phyloP scores from a whole-genome alignment of 2,329 filamentous ascomycete species.

The Epichloe bromicola region DNA sequence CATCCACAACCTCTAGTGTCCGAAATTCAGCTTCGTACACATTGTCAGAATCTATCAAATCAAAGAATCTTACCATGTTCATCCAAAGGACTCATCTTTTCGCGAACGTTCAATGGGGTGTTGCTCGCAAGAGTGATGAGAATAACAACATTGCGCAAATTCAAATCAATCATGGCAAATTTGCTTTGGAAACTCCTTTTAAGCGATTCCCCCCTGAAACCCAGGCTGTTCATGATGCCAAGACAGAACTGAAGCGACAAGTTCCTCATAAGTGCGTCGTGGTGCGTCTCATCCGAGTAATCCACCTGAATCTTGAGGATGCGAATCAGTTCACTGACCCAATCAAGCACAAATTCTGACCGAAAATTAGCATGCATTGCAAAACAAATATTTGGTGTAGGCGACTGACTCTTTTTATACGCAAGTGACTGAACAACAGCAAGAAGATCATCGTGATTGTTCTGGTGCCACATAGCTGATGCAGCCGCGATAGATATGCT shows the following conservation, averaged over 20 bases:
- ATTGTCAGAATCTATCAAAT: background rate
- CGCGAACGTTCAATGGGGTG: slow-evolving; percentile 38
- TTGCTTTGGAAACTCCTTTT: slow-evolving; percentile 56
- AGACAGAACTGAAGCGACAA: slow-evolving; percentile 60
- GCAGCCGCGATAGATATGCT: slow-evolving; percentile 42
- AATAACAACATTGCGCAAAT: slow-evolving; percentile 59
- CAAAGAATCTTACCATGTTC: slow-evolving; percentile 32
- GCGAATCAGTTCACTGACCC: slow-evolving; percentile 53
- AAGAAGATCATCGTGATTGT: slow-evolving; percentile 58
- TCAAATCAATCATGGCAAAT: slow-evolving; percentile 61
- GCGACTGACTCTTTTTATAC: slow-evolving; percentile 19
- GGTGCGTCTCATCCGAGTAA: slow-evolving; percentile 62
- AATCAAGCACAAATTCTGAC: slow-evolving; percentile 45
- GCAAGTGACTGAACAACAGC: slow-evolving; percentile 45
- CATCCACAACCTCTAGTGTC: slow-evolving; percentile 55
- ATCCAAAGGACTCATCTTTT: slow-evolving; percentile 45
- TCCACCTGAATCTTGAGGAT: slow-evolving; percentile 65
- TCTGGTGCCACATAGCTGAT: slow-evolving; percentile 30
- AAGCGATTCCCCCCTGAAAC: slow-evolving; percentile 53
- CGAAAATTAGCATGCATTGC: slow-evolving; percentile 8
- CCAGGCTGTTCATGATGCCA: slow-evolving; percentile 66
- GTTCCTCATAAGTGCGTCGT: slow-evolving; percentile 63
- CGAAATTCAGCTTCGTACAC: background rate
- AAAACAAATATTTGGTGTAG: background rate
- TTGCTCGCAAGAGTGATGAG: slow-evolving; percentile 51